Evolutionary conservation across 257 asterid species (phyloP).

Genomic region (Solanum virginianum): DNA sequence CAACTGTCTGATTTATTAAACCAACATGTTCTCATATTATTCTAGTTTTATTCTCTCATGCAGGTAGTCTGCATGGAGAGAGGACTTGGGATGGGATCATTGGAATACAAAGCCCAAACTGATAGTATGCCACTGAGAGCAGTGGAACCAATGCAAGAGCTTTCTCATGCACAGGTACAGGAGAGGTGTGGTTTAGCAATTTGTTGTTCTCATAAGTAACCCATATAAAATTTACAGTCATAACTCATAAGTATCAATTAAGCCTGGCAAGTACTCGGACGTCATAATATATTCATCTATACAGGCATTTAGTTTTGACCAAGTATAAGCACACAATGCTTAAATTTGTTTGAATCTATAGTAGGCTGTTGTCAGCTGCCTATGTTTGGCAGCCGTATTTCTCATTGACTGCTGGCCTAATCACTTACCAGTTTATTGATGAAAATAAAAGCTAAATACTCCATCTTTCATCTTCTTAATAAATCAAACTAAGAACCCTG

Average conservation of each 20-base stretch:
- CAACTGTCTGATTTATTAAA: background rate
- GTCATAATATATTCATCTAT: background rate
- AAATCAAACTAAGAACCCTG: background rate
- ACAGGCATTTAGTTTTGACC: background rate
- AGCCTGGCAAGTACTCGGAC: background rate
- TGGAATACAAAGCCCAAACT: constrained; percentile 43
- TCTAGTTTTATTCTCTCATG: constrained; percentile 5
- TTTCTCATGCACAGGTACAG: constrained; percentile 35
- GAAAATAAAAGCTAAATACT: background rate
- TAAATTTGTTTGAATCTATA: background rate
- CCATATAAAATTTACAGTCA: background rate
- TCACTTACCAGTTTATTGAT: background rate
- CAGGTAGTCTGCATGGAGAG: constrained; percentile 96
- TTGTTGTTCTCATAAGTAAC: background rate
- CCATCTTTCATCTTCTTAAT: background rate
- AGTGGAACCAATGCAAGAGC: constrained; percentile 27
- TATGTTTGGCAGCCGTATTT: background rate
- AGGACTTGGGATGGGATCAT: constrained; percentile 81
- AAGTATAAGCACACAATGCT: background rate
- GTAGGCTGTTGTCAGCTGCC: background rate
- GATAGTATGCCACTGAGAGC: constrained; percentile 25
- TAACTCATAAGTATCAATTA: background rate
- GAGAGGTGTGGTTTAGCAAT: too few relatives aligned
- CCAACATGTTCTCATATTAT: constrained; percentile 1
- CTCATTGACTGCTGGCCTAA: background rate